phyloP scores from a whole-genome alignment of 371 early-diverging fungal species.

The Lichtheimia corymbifera region DNA sequence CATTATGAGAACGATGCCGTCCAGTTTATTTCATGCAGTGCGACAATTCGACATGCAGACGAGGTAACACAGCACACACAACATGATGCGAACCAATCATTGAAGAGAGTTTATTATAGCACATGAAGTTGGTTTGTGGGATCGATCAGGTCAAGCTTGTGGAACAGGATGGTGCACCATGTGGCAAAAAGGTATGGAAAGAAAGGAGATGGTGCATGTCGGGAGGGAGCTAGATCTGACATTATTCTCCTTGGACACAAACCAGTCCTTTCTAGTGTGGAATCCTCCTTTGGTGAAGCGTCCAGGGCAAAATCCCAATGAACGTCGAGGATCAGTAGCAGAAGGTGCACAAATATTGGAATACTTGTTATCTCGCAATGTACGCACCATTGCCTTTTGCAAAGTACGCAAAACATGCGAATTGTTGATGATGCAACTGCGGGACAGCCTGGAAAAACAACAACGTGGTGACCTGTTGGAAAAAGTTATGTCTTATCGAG shows the following conservation, averaged over 20 bases:
- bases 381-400: constrained; percentile 56
- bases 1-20: constrained; percentile 44
- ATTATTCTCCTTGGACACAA: no score
- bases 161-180: constrained; percentile 46
- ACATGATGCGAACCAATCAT: background rate
- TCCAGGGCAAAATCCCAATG: constrained; percentile 2
- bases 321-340: constrained; percentile 24
- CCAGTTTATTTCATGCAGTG: constrained; percentile 67
- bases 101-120: constrained; percentile 26
- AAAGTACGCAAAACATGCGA: constrained; percentile 55
- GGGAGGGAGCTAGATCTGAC: no score
- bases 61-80: constrained; percentile 20
- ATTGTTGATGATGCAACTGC: constrained; percentile 44
- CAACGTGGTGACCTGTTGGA: constrained; percentile 23
- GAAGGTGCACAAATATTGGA: constrained; percentile 41
- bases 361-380: constrained; percentile 31
- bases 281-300: constrained; percentile 33
- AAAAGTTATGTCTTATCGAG: constrained; percentile 59
- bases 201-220: background rate
- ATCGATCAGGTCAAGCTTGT: constrained; percentile 29
- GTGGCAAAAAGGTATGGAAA: constrained; percentile 34
- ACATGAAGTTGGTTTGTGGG: constrained; percentile 45
- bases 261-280: constrained; percentile 42
- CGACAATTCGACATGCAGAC: constrained; percentile 55
- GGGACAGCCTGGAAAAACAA: constrained; percentile 34